Base-by-base conservation (phyloP, 2,329 filamentous ascomycete genomes). In the Ilyonectria robusta region DNA sequence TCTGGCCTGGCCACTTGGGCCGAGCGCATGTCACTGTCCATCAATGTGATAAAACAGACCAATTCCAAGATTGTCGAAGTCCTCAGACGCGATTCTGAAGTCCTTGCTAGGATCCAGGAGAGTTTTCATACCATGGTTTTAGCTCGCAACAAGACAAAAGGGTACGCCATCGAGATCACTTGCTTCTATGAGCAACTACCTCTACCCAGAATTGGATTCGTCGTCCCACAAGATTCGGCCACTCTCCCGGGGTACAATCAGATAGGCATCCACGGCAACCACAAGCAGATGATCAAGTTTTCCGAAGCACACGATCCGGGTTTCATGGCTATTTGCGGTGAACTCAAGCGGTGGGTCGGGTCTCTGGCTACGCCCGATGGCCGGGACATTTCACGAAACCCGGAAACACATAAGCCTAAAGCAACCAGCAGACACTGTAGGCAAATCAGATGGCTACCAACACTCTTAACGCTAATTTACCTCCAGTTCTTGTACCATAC, bases 151-250 rank as follows among this genome's bases (percentile, higher is more conserved):
- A 68, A 26, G 6, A 42, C 55, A 0, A 42, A 51, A 3, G 11
- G 19, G 0, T 44, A 1, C 6, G n/a, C 29, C 5, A 70, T 73
- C 9, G 58, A 70, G 0, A 72, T 73, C 1, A 59, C 58, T 3
- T 73, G 71, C 8, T 73, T 73, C 21, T 73, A 73, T 11, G 71
- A 73, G 37, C 67, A 73, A 33, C 35, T 73, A 0, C 71, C 71
- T 0, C 56, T 64, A 2, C 1, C 37, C 64, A 0, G 37, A 40
- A n/a, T 40, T 40, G 37, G 37, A 6, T 40, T 40, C 2, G 40
- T 73, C 31, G 71, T 73, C 0, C 71, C 69, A 1, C 67, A 69
- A 6, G 58, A 73, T 15, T 73, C 69, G 0, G 69, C 72, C 2
- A 63, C 68, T 7, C 21, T 73, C 0, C 71, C 71, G 0, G 69